Conservation (phyloP, 495 filamentous ascomycete species). For the Choiromyces venosus region DNA sequence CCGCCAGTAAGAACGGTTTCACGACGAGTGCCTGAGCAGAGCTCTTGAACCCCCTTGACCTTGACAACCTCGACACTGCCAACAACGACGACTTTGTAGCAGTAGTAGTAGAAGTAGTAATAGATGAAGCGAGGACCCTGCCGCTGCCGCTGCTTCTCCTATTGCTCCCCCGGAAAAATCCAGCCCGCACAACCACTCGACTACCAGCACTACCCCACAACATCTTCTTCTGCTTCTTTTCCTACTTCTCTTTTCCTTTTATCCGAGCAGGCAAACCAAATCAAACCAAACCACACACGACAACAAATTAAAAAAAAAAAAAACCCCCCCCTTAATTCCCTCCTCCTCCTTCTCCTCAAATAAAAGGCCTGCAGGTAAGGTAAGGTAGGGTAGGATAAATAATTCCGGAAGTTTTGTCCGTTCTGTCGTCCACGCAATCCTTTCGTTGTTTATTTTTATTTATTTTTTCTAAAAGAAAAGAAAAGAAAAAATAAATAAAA, state of each 20-base stretch:
- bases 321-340: background rate
- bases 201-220: background rate
- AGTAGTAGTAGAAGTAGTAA: background rate
- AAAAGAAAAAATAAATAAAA: background rate
- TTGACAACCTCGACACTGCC: background rate
- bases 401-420: background rate
- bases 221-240: slow-evolving; percentile 60
- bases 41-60: slow-evolving; percentile 53
- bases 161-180: background rate
- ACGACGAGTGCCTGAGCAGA: slow-evolving; percentile 56
- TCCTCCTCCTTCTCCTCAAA: no score
- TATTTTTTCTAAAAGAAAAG: background rate
- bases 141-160: background rate
- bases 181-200: background rate
- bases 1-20: slow-evolving; percentile 84
- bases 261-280: background rate
- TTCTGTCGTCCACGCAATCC: background rate
- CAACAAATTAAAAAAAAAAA: background rate
- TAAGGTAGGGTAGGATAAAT: background rate
- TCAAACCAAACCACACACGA: background rate
- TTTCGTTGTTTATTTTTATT: background rate
- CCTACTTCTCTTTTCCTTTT: background rate
- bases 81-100: background rate
- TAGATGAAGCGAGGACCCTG: background rate
- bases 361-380: background rate